Base-by-base conservation (phyloP, 225 moss, liverwort and hornwort species). In the Antitrichia curtipendula region DNA sequence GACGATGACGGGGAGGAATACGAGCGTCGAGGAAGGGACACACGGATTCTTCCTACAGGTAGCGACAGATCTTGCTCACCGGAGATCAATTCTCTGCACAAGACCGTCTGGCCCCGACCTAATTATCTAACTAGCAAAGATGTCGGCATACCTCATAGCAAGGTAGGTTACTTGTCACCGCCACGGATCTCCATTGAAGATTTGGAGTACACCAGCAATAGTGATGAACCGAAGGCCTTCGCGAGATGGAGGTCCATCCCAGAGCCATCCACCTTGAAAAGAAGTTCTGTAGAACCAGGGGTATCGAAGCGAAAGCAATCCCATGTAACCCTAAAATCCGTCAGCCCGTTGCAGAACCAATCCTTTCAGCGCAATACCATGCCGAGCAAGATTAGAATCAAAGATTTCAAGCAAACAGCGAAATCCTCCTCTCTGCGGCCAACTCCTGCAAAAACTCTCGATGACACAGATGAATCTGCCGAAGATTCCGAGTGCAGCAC, bases 81-180 rank as follows among this genome's bases (percentile, higher is more conserved):
- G 41, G 88, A 82, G 82, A 79, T 83, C 79, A 61, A 49, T 64
- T 82, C 75, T 80, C 75, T 70, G 71, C 90, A 65, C 61, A 84
- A 71, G 45, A 53, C 72, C 22, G 59, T 47, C 61, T 72, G 82
- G 62, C 15, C 41, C 34, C 80, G 88, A 80, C 78, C 89, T 40
- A 80, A 79, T 78, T 64, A 78, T 13, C 74, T 68, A 21, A 38
- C 24, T 19, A 61, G 47, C 28, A 87, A 49, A 75, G 61, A 56
- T 53, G 29, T 65, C 60, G 68, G 68, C 11, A 61, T 57, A 86
- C 41, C 74, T 84, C 79, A 49, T 38, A 82, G 71, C 77, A 86
- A 76, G 86, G n/a, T 64, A 63, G 91, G 89, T 57, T 88, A 80
- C 76, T 88, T 89, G 84, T 91, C 92, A 68, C 91, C 92, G 34